Base-by-base conservation (phyloP, 2,329 filamentous ascomycete genomes). In the Gaeumannomyces tritici region DNA sequence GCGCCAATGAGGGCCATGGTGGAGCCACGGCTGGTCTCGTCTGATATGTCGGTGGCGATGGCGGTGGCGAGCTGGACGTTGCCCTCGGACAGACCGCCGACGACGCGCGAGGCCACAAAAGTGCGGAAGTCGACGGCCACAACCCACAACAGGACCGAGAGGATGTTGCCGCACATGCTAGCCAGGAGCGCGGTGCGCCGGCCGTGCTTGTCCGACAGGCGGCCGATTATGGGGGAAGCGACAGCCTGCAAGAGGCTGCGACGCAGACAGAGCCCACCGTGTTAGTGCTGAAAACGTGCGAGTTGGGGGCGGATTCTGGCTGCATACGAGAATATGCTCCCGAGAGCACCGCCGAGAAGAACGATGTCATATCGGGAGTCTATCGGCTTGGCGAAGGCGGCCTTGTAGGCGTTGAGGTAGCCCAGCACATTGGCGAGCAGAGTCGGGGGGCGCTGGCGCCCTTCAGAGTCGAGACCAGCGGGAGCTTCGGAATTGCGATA, bases 281-380 rank as follows among this genome's bases (percentile, higher is more conserved):
- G 58, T 63, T 57, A 66, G 62, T 27, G 12, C 29, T n/a, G 42
- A 54, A 47, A 31, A 54, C 24, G 35, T 56, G 28, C 28, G 28
- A 18, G 31, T 9, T 15, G 12, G 21, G 7, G 7, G n/a, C 6
- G 6, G 57, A 58, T 8, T 24, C 12, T 12, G 13, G 42, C 15
- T 51, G 67, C 80, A 64, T 70, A 83, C 80, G 84, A 87, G 80
- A 99, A 99, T 26, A 99, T 80, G 62, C 93, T 97, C 66, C 95
- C 95, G 29, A 99, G 81, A 27, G 93, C 95, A 59, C 95, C 95
- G 62, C 95, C 95, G 7, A 99, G 85, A 56, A 99, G 83, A 29
- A 99, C 93, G 68, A 98, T 96, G 73, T 99, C 95, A 80, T 99
- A 96, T 78, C 91, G 88, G 63, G 93, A 93, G 72, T 96, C 93